Conservation (phyloP, 2,329 filamentous ascomycete genomes). For the Cadophora malorum region DNA sequence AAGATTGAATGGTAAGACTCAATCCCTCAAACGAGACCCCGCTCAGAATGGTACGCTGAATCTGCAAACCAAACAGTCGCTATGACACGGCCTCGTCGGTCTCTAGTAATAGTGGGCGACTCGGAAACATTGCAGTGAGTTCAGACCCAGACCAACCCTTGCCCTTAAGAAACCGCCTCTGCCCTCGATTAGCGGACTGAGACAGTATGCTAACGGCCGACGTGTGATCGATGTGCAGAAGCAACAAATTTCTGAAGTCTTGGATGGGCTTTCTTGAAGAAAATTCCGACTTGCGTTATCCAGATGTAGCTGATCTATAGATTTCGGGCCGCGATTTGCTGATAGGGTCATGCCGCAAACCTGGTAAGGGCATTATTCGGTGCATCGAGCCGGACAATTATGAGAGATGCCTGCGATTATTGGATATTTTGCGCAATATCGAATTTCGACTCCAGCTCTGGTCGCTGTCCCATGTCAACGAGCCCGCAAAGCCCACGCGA, state of each 20-base stretch:
- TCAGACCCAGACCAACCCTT: slow-evolving; percentile 26
- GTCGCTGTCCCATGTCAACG: not conserved
- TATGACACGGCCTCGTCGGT: slow-evolving; percentile 93
- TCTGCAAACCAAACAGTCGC: slow-evolving; percentile 66
- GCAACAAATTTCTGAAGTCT: slow-evolving; percentile 78
- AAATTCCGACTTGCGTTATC: slow-evolving; percentile 87
- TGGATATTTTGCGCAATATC: slow-evolving; percentile 29
- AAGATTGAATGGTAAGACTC: slow-evolving; percentile 80
- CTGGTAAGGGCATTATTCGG: slow-evolving; percentile 26
- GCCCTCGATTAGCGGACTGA: slow-evolving; percentile 24
- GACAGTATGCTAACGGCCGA: slow-evolving; percentile 38
- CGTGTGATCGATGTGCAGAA: slow-evolving; percentile 58
- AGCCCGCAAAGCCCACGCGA: slow-evolving; percentile 34
- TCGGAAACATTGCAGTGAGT: slow-evolving; percentile 89
- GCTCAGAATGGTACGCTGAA: slow-evolving; percentile 25
- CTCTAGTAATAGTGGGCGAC: slow-evolving; percentile 90
- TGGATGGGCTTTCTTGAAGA: slow-evolving; percentile 96
- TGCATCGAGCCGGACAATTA: slow-evolving; percentile 25
- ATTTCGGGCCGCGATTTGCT: slow-evolving; percentile 2
- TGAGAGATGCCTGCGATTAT: slow-evolving; percentile 28
- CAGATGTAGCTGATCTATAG: slow-evolving; percentile 59
- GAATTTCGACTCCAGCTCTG: slow-evolving; percentile 19
- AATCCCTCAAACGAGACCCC: slow-evolving; percentile 10
- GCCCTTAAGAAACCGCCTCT: slow-evolving; percentile 7
- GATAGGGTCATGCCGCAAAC: slow-evolving; percentile 16